A percentile compares a stretch with the other conserved stretches of the same genome.
Evolutionary conservation across 768 basidiomycete species (phyloP).

Genomic region (Psilocybe cubensis): DNA sequence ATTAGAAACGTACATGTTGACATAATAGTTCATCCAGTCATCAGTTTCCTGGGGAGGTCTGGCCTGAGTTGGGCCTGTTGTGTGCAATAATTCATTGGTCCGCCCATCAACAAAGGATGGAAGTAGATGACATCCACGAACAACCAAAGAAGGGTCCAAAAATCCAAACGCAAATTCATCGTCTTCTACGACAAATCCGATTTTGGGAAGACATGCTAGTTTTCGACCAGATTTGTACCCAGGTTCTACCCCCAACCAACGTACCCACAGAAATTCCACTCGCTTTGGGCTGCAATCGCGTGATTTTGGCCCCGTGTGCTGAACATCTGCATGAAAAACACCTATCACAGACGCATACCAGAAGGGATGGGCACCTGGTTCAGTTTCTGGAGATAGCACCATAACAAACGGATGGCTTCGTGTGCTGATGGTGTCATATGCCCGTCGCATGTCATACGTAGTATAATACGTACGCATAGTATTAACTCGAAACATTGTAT

Average conservation of each 20-base stretch:
- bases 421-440: conserved; percentile 31
- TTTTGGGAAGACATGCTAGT: conserved; percentile 31
- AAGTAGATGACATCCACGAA: conserved; percentile 37
- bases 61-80: not conserved
- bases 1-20: conserved; percentile 36
- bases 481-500: conserved; percentile 25
- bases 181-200: conserved; percentile 36
- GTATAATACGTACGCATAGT: conserved; percentile 31
- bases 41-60: conserved; percentile 1
- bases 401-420: conserved; percentile 30
- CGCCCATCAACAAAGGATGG: conserved; percentile 31
- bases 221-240: conserved; percentile 28
- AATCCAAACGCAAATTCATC: conserved; percentile 35
- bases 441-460: conserved; percentile 28
- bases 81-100: not conserved
- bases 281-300: not conserved
- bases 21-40: conserved; percentile 35
- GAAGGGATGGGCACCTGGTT: conserved; percentile 18
- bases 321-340: conserved; percentile 23
- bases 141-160: conserved; percentile 33
- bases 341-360: conserved; percentile 28
- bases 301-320: conserved; percentile 15
- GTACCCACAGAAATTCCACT: conserved; percentile 47
- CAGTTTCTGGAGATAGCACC: conserved; percentile 18
- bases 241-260: conserved; percentile 36